Conservation (phyloP, 345 rosid species). For the Camelina neglecta region DNA sequence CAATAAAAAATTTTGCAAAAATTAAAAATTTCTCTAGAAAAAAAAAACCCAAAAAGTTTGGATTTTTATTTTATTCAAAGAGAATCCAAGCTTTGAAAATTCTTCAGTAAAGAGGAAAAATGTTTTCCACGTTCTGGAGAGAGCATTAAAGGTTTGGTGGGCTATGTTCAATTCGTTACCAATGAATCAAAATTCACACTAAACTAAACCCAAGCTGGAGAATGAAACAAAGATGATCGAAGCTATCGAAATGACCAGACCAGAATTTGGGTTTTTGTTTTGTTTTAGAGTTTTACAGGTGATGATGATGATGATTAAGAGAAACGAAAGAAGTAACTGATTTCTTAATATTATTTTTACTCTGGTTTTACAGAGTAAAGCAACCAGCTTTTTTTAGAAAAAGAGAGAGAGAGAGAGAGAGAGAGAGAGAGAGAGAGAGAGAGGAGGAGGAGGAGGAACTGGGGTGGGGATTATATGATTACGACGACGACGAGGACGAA, state of each 20-base stretch:
- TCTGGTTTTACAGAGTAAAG: not conserved
- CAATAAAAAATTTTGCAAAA: not conserved
- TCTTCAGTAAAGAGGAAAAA: not conserved
- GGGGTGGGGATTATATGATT: constrained; percentile 1
- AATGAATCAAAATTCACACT: constrained; percentile 18
- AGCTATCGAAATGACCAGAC: not conserved
- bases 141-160: constrained; percentile 34
- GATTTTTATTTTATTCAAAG: not conserved
- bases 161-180: constrained; percentile 4
- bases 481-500: not conserved
- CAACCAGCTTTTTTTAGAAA: not conserved
- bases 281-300: not conserved
- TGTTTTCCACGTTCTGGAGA: constrained; percentile 28
- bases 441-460: not conserved
- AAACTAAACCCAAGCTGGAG: constrained; percentile 13
- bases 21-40: not conserved
- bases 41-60: not conserved
- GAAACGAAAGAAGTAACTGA: not conserved
- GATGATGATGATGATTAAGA: constrained; percentile 6
- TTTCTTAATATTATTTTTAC: not conserved
- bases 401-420: not conserved
- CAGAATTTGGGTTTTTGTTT: not conserved
- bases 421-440: not conserved
- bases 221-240: not conserved
- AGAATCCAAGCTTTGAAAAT: not conserved